These are phyloP conservation scores for Citrus hindsii DNA, from an alignment of 345 rosid species.

Conservation along the genomic window DNA sequence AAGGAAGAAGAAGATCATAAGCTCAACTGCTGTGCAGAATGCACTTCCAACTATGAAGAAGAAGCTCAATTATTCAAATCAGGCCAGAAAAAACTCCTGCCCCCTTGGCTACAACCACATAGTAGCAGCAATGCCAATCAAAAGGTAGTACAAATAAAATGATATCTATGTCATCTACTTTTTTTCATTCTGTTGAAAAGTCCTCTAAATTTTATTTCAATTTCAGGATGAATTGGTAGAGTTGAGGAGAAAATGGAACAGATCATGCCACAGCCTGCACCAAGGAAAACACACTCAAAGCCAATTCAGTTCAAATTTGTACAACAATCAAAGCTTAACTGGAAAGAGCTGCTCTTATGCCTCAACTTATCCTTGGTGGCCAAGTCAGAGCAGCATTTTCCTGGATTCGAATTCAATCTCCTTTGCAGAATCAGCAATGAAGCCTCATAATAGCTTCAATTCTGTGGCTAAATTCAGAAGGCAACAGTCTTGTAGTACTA, in stretches of 20 bases:
- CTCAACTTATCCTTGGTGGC: constrained; percentile 51
- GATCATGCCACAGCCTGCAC: constrained; percentile 58
- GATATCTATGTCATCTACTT: background rate
- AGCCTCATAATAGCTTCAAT: constrained; percentile 27
- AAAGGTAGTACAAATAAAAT: constrained; percentile 40
- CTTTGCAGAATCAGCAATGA: constrained; percentile 39
- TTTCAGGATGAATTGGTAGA: constrained; percentile 55
- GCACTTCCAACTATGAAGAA: constrained; percentile 65
- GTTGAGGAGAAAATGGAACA: constrained; percentile 72
- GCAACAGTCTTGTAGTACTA: constrained; percentile 65
- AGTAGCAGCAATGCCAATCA: constrained; percentile 31
- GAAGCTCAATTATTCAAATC: constrained; percentile 62
- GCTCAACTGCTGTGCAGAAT: constrained; percentile 63
- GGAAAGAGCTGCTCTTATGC: constrained; percentile 29
- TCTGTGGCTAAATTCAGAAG: constrained; percentile 63
- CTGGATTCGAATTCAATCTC: constrained; percentile 44
- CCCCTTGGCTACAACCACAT: constrained; percentile 66
- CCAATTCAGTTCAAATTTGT: constrained; percentile 9
- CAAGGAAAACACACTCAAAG: constrained; percentile 27
- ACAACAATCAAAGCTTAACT: constrained; percentile 22
- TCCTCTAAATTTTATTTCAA: background rate
- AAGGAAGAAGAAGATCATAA: constrained; percentile 50
- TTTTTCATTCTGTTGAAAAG: background rate
- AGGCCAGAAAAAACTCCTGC: constrained; percentile 48
- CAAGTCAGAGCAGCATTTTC: constrained; percentile 38